phyloP scores from a whole-genome alignment of 805 yeast species.

The Hemisphaericaspora nanyangensis region DNA sequence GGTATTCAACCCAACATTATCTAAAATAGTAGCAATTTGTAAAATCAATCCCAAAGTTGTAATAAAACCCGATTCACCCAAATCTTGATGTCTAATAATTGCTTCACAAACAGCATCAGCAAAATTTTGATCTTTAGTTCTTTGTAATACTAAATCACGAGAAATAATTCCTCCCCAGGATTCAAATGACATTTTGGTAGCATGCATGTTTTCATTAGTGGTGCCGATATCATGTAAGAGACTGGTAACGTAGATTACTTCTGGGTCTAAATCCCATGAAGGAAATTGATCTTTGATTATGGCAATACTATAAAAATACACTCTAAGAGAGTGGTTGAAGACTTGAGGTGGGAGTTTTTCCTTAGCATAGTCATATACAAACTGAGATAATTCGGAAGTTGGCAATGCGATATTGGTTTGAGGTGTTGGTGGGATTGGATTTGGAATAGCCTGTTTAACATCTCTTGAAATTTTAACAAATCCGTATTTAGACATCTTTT shows the following conservation, averaged over 20 bases:
- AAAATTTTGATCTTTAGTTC: constrained; percentile 19
- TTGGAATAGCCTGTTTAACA: constrained; percentile 19
- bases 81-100: constrained; percentile 31
- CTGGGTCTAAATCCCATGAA: constrained; percentile 25
- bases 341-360: constrained; percentile 19
- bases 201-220: constrained; percentile 27
- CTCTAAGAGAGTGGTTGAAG: constrained; percentile 28
- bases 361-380: constrained; percentile 19
- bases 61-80: constrained; percentile 29
- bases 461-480: constrained; percentile 27
- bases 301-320: constrained; percentile 25
- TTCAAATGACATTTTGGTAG: constrained; percentile 32
- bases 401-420: constrained; percentile 19
- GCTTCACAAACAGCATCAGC: constrained; percentile 36
- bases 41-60: constrained; percentile 29
- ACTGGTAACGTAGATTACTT: constrained; percentile 25
- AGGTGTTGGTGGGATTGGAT: constrained; percentile 20
- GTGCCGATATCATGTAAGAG: constrained; percentile 34
- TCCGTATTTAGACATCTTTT: constrained; percentile 31
- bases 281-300: constrained; percentile 30
- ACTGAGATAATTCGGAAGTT: constrained; percentile 12
- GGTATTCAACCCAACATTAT: constrained; percentile 27
- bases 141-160: constrained; percentile 20
- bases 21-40: constrained; percentile 30
- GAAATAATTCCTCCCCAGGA: constrained; percentile 30